Evolutionary conservation across 163 green algal genomes (phyloP), one percentile per base, ranked within the genome.

Genomic region (Trebouxiophyceae sp.): DNA sequence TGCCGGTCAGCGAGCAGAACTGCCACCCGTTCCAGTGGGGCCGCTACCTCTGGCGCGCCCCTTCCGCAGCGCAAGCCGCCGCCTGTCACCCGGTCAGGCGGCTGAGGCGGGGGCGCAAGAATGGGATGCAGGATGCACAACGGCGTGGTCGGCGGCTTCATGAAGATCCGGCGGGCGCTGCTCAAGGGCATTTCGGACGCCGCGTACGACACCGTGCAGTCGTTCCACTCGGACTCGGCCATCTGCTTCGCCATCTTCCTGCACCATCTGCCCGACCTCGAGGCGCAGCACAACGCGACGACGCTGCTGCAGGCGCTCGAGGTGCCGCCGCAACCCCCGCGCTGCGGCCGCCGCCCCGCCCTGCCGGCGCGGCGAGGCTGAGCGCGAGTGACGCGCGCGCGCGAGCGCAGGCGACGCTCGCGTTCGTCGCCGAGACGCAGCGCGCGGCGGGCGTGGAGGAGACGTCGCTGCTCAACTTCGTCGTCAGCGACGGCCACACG

Each of bases 81-180:
- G n/a, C n/a, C n/a, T n/a, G n/a, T n/a, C n/a, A n/a, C n/a, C n/a
- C n/a, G n/a, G n/a, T n/a, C n/a, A n/a, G n/a, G n/a, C n/a, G n/a
- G n/a, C n/a, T n/a, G n/a, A n/a, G n/a, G n/a, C n/a, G n/a, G n/a
- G n/a, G n/a, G n/a, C n/a, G n/a, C n/a, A n/a, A n/a, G n/a, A n/a
- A n/a, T n/a, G n/a, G n/a, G n/a, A n/a, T n/a, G 39, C 39, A 50
- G 39, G 44, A 98, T 97, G 93, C 93, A 98, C 87, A 98, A 97
- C 68, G 91, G 91, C 12, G 86, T 93, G 16, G 74, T 67, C 26
- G 87, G 77, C 0, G 86, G 84, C 6, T 97, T 97, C 68, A 82
- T 86, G 66, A 67, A 79, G 54, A 88, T 96, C 45, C 76, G 86
- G 4, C 76, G 91, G 30, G 30, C 63, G 24, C 72, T 96, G 62